Percentiles rank a stretch among this genome's conserved stretches.
These are phyloP conservation scores for Mycoemilia scoparia DNA, from an alignment of 192 early-diverging fungal genomes.

Conservation along the genomic window DNA sequence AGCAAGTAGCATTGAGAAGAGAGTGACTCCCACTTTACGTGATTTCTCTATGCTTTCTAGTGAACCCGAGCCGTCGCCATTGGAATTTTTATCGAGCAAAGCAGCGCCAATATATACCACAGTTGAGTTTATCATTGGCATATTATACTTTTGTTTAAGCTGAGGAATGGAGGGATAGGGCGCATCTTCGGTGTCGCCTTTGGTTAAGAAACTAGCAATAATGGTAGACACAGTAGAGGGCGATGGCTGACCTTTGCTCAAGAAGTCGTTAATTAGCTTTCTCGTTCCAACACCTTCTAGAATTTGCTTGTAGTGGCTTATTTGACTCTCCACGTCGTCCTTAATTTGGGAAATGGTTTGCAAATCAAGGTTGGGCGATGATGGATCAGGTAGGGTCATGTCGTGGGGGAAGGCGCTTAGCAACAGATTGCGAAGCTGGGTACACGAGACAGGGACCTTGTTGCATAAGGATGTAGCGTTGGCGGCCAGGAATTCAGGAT, in stretches of 20 bases:
- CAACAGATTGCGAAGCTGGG: constrained; percentile 90
- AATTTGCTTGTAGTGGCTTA: too few relatives aligned
- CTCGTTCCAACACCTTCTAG: too few relatives aligned
- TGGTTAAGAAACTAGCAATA: constrained; percentile 1
- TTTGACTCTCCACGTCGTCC: too few relatives aligned
- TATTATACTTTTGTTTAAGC: constrained; percentile 38
- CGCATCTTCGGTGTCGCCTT: background rate
- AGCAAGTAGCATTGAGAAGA: constrained; percentile 60
- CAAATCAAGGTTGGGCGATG: constrained; percentile 88
- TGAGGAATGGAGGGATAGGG: background rate
- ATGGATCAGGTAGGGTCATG: constrained; percentile 93
- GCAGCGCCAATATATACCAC: constrained; percentile 71
- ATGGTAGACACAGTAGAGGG: too few relatives aligned
- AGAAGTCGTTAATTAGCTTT: too few relatives aligned
- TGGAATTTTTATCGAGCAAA: background rate
- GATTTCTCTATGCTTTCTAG: constrained; percentile 23
- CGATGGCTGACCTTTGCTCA: too few relatives aligned
- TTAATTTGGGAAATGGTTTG: too few relatives aligned
- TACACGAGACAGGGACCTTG: constrained; percentile 75
- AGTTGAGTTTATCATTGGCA: constrained; percentile 64
- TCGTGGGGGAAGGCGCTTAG: constrained; percentile 89
- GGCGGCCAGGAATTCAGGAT: constrained; percentile 89
- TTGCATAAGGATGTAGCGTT: constrained; percentile 84
- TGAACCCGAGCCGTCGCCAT: constrained; percentile 2
- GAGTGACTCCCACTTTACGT: constrained; percentile 54